Conservation (phyloP, 192 early-diverging fungal species). For the Coemansia sp. region DNA sequence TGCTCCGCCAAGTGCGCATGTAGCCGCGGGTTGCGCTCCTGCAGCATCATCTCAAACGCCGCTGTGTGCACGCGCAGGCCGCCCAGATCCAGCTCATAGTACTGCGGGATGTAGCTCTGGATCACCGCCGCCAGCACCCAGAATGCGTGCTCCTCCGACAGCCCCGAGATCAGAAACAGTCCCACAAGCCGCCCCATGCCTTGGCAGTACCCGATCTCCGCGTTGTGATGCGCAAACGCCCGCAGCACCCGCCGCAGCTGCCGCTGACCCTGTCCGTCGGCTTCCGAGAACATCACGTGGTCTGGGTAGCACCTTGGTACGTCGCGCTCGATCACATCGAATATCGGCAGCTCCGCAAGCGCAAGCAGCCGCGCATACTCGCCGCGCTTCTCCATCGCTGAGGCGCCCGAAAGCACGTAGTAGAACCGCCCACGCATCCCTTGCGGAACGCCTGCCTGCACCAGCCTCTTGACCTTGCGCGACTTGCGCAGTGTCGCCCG, state of each 20-base stretch:
- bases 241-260: slow-evolving; percentile 77
- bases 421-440: slow-evolving; percentile 38
- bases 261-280: slow-evolving; percentile 67
- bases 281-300: slow-evolving; percentile 75
- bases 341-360: slow-evolving; percentile 57
- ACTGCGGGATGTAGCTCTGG: slow-evolving; percentile 72
- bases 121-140: slow-evolving; percentile 82
- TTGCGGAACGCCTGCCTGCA: slow-evolving; percentile 42
- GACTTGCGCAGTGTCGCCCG: slow-evolving; percentile 35
- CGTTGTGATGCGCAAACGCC: slow-evolving; percentile 87
- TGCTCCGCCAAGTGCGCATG: slow-evolving; percentile 69
- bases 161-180: slow-evolving; percentile 81
- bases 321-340: slow-evolving; percentile 89
- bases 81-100: slow-evolving; percentile 69
- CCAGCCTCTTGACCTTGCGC: slow-evolving; percentile 53
- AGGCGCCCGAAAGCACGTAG: slow-evolving; percentile 39
- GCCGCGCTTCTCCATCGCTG: slow-evolving; percentile 12
- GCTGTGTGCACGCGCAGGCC: slow-evolving; percentile 79
- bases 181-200: slow-evolving; percentile 94
- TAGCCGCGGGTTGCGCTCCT: slow-evolving; percentile 66
- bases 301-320: slow-evolving; percentile 87
- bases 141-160: slow-evolving; percentile 84
- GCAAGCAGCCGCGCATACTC: slow-evolving; percentile 37
- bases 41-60: slow-evolving; percentile 75
- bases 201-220: slow-evolving; percentile 88